Evolutionary conservation across 1,139 yeast genomes (phyloP), one percentile per base, ranked within the genome.

Genomic region (Entelexis paramagnoliae): DNA sequence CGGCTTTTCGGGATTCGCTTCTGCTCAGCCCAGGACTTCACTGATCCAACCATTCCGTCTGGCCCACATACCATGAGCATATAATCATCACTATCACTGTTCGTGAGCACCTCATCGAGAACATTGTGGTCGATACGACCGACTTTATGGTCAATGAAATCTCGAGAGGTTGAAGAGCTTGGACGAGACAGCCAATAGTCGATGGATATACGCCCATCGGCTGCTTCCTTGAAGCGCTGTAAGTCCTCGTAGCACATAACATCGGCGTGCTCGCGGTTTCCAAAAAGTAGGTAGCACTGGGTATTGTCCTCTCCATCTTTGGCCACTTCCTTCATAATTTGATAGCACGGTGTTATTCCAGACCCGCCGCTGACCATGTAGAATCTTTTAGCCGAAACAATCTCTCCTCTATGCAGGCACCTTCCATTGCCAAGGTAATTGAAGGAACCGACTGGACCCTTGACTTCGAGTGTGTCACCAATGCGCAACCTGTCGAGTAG

Each of bases 341-440:
- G 95, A 70, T 74, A 84, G 74, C 84, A 74, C 55, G 94, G 95
- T 19, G 93, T 83, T 66, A 85, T 83, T 68, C 94, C 94, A 46
- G 88, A 75, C 63, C 95, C 95, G 60, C 93, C 95, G 59, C 93
- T 93, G 61, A 86, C 74, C 75, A 86, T 76, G 55, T 82, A 80
- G 62, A 86, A 75, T 53, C 76, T 72, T 61, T 81, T 77, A 63
- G 75, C 83, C 66, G 80, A 77, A 69, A 83, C 82, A 59, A 22
- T 48, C 34, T 50, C 42, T 14, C 59, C 60, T n/a, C 48, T 49
- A 36, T 48, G 52, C 20, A 32, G 33, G 22, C 41, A 51, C 13
- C 29, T 20, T 20, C 59, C 55, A 3, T 36, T 24, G 3, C 57
- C 56, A 10, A 47, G 67, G 32, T 77, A 77, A 54, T 74, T 74